Conservation (phyloP, 140 eudicot species). For the Oenanthe javanica region DNA sequence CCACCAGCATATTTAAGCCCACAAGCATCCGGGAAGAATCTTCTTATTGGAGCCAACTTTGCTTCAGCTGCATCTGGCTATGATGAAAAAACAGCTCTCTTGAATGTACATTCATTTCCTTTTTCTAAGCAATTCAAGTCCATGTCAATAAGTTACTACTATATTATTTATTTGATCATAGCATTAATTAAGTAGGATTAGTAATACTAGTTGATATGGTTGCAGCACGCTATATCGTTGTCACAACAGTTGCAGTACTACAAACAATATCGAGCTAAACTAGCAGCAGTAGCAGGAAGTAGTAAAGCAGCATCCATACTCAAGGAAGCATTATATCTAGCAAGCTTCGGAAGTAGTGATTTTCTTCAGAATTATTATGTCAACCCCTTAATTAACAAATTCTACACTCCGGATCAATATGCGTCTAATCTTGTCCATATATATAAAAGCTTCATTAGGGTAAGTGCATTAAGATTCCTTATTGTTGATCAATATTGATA, state of each 20-base stretch:
- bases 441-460: constrained; percentile 62
- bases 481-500: too few species aligned
- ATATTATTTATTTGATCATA: not conserved
- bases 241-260: constrained; percentile 61
- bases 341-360: constrained; percentile 74
- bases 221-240: constrained; percentile 93
- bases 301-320: constrained; percentile 57
- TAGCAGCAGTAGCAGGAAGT: constrained; percentile 67
- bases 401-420: constrained; percentile 73
- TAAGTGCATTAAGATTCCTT: constrained; percentile 12
- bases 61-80: constrained; percentile 97
- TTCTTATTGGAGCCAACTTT: constrained; percentile 80
- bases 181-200: not conserved
- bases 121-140: not conserved
- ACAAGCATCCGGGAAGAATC: constrained; percentile 77
- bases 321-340: constrained; percentile 57
- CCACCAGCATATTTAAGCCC: constrained; percentile 97
- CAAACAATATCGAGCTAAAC: constrained; percentile 82
- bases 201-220: not conserved
- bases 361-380: constrained; percentile 74
- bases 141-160: not conserved
- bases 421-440: constrained; percentile 51
- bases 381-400: constrained; percentile 67
- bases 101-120: constrained; percentile 32
- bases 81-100: constrained; percentile 68